Evolutionary conservation across 192 early-diverging fungal genomes (phyloP).

Genomic region (Dispira parvispora): DNA sequence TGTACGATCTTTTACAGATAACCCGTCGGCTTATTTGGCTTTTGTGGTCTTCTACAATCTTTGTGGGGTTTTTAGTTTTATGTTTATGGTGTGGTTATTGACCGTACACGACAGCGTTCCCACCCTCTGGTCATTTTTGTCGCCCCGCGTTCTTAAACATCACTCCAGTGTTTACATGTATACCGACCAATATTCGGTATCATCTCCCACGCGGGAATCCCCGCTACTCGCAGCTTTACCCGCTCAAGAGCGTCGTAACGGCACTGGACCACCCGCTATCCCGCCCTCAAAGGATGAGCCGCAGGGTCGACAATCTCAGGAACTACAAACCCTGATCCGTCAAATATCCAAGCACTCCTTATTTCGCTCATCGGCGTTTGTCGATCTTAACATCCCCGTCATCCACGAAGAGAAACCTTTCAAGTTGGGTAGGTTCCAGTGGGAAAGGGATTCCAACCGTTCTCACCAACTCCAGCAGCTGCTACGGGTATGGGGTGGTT

Average conservation of each 20-base stretch:
- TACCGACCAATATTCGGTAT: background rate
- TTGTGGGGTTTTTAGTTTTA: background rate
- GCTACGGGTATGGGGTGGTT: background rate
- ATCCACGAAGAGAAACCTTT: background rate
- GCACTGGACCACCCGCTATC: background rate
- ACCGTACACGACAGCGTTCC: conserved; percentile 4
- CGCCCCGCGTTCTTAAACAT: background rate
- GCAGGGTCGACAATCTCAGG: background rate
- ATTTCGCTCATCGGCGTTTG: background rate
- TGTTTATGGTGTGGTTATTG: background rate
- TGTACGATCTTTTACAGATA: background rate
- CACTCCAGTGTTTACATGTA: background rate
- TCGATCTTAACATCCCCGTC: background rate
- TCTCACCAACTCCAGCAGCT: background rate
- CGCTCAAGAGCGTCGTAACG: background rate
- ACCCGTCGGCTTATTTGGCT: background rate
- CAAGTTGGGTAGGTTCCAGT: background rate
- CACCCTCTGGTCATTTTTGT: background rate
- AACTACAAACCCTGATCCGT: background rate
- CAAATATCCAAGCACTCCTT: background rate
- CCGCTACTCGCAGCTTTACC: background rate
- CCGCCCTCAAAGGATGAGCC: background rate
- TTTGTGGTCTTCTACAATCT: background rate
- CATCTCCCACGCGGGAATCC: background rate
- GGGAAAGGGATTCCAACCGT: background rate